phyloP scores from a whole-genome alignment of 129 eudicot species.

The Logfia minima region DNA sequence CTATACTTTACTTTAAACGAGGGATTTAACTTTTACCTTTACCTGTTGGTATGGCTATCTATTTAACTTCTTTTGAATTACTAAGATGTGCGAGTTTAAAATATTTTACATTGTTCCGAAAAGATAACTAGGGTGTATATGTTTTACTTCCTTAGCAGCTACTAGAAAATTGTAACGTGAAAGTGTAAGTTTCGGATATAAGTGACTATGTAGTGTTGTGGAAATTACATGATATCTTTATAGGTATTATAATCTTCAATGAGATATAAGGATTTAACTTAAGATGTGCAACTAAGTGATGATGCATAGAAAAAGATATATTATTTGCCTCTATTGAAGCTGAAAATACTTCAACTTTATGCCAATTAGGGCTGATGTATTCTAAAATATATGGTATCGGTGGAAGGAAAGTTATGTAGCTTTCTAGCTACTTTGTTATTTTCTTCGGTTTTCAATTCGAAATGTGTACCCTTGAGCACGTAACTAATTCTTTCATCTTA shows the following conservation, averaged over 20 bases:
- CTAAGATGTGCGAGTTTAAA: background rate
- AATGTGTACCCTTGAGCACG: slow-evolving; percentile 14
- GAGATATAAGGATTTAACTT: background rate
- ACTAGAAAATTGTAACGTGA: background rate
- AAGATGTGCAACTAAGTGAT: background rate
- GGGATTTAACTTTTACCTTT: background rate
- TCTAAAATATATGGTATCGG: background rate
- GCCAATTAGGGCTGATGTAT: slow-evolving; percentile 13
- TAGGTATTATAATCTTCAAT: slow-evolving; percentile 3
- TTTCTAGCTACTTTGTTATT: slow-evolving; percentile 10
- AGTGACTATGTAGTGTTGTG: background rate
- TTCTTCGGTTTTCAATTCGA: background rate
- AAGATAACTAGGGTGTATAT: background rate
- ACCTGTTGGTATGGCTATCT: background rate
- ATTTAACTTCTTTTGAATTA: slow-evolving; percentile 9
- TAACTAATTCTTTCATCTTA: slow-evolving; percentile 6
- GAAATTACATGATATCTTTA: slow-evolving; percentile 17
- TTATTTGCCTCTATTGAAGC: background rate
- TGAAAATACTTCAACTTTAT: background rate
- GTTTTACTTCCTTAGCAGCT: slow-evolving; percentile 12
- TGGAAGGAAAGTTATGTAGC: background rate
- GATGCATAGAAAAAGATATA: background rate
- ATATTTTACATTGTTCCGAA: background rate
- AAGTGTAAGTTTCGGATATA: slow-evolving; percentile 6
- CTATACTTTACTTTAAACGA: background rate